phyloP scores from a whole-genome alignment of 495 filamentous ascomycete genomes.

The Penicillium coffeae region DNA sequence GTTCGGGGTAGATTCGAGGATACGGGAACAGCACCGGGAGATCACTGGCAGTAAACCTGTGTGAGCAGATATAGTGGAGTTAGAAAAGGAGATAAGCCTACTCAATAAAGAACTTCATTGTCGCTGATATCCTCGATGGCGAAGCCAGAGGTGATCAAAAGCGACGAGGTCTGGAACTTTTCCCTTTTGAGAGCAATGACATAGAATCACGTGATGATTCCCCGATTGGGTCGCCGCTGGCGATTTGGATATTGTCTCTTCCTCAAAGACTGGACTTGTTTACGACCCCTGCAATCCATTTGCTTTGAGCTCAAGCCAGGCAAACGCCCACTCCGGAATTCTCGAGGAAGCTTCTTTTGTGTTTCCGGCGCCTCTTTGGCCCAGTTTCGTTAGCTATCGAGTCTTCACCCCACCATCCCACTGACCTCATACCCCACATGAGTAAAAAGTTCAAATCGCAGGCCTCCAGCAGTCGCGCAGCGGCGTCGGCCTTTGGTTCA shows the following conservation, averaged over 20 bases:
- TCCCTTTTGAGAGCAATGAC: slow-evolving; percentile 38
- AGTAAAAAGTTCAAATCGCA: slow-evolving; percentile 69
- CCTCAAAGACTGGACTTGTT: not conserved
- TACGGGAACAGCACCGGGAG: slow-evolving; percentile 96
- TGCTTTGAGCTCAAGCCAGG: not conserved
- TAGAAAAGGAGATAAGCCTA: slow-evolving; percentile 25
- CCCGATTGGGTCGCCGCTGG: slow-evolving; percentile 32
- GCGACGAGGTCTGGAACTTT: slow-evolving; percentile 19
- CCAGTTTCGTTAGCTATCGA: slow-evolving; percentile 3
- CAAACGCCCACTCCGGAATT: too few species aligned
- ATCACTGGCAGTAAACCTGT: slow-evolving; percentile 51
- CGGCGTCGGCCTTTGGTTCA: slow-evolving; percentile 44
- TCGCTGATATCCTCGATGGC: slow-evolving; percentile 35
- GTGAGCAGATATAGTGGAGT: slow-evolving; percentile 4
- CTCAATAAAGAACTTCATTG: slow-evolving; percentile 98
- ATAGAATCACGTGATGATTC: slow-evolving; percentile 38
- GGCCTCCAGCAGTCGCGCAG: slow-evolving; percentile 67
- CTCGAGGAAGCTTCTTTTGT: too few species aligned
- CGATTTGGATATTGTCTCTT: slow-evolving; percentile 8
- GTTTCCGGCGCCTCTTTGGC: slow-evolving; percentile 4
- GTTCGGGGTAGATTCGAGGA: slow-evolving; percentile 93
- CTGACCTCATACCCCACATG: slow-evolving; percentile 49
- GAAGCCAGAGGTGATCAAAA: slow-evolving; percentile 9
- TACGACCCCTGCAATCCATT: not conserved
- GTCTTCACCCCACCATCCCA: slow-evolving; percentile 23